Conservation (phyloP, 83 land plant genomes). For the Isoetes engelmannii region DNA sequence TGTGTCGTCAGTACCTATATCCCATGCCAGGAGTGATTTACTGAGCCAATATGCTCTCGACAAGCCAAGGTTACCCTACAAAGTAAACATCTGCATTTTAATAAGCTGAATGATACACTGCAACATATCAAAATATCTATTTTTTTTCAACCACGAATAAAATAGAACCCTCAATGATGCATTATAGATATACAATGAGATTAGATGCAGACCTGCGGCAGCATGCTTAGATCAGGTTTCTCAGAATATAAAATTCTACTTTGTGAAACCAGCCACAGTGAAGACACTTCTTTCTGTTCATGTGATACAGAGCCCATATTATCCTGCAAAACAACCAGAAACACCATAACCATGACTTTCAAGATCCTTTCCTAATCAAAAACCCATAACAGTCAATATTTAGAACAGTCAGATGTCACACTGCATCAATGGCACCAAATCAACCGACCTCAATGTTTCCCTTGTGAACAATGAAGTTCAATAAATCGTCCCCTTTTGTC, state of each 20-base stretch:
- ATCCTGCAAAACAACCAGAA: neutral
- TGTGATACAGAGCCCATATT: neutral
- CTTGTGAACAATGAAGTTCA: slow-evolving; percentile 29
- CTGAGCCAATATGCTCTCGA: slow-evolving; percentile 33
- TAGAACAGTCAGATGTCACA: neutral
- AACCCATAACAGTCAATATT: neutral
- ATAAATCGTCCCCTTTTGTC: neutral
- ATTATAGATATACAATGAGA: neutral
- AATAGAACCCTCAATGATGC: neutral
- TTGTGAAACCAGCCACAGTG: neutral
- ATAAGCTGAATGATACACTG: too few relatives aligned
- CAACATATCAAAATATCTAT: neutral
- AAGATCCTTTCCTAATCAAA: neutral
- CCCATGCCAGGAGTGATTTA: slow-evolving; percentile 30
- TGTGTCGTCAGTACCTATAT: slow-evolving; percentile 7
- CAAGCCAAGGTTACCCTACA: slow-evolving; percentile 28
- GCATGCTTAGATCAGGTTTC: neutral
- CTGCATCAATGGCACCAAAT: slow-evolving; percentile 1
- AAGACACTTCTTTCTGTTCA: neutral
- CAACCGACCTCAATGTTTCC: slow-evolving; percentile 25
- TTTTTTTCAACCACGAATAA: neutral
- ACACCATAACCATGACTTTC: neutral
- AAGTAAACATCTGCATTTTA: neutral
- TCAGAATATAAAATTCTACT: neutral
- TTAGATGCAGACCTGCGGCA: neutral